These are phyloP conservation scores for Haplographium delicatum DNA, from an alignment of 495 filamentous ascomycete species.

Conservation along the genomic window DNA sequence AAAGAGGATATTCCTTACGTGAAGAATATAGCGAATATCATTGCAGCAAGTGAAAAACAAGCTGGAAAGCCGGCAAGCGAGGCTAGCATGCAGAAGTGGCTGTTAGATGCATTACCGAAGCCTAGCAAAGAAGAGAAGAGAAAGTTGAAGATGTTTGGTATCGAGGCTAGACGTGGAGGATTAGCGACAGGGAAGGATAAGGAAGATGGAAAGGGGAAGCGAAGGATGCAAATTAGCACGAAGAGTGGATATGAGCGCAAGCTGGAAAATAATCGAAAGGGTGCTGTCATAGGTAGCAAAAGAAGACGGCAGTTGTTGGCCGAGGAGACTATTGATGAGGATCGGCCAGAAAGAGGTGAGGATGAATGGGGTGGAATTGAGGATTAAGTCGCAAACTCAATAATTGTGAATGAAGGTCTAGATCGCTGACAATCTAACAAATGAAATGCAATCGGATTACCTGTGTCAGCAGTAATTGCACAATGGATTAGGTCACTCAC, in stretches of 20 bases:
- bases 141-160: slow-evolving; percentile 73
- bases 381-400: too few relatives aligned
- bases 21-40: slow-evolving; percentile 89
- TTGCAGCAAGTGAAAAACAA: slow-evolving; percentile 72
- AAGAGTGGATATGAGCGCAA: slow-evolving; percentile 86
- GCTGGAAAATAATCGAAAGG: slow-evolving; percentile 68
- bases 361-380: slow-evolving; percentile 19
- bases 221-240: slow-evolving; percentile 66
- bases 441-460: too few relatives aligned
- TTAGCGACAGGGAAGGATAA: slow-evolving; percentile 35
- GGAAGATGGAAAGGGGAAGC: slow-evolving; percentile 21
- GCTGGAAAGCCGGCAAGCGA: slow-evolving; percentile 40
- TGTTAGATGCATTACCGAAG: slow-evolving; percentile 81
- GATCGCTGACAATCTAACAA: too few relatives aligned
- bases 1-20: slow-evolving; percentile 89
- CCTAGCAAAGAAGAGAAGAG: slow-evolving; percentile 77
- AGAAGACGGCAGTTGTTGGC: slow-evolving; percentile 32
- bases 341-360: slow-evolving; percentile 28
- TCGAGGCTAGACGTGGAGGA: slow-evolving; percentile 60
- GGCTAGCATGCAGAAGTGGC: slow-evolving; percentile 71
- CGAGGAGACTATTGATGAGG: slow-evolving; percentile 66
- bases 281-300: slow-evolving; percentile 68
- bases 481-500: too few relatives aligned
- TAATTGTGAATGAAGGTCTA: too few relatives aligned
- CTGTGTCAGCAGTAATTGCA: too few relatives aligned